A percentile compares a stretch with the other conserved stretches of the same genome.
Conservation (phyloP, 768 basidiomycete species). For the Pholiota molesta region DNA sequence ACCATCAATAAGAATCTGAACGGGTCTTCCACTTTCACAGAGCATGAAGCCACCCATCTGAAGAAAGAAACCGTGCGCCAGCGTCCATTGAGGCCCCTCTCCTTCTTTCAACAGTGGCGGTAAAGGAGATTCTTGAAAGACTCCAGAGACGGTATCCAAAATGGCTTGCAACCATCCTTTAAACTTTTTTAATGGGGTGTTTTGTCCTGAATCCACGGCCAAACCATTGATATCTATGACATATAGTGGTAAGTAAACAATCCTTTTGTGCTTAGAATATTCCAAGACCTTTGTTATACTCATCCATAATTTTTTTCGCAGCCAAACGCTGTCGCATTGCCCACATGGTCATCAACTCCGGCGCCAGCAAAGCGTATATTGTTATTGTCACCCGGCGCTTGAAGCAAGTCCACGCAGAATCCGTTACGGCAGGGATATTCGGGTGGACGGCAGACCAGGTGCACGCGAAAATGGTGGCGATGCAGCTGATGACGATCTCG, state of each 20-base stretch:
- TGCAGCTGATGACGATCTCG: slow-evolving; percentile 6
- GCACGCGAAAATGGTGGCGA: slow-evolving; percentile 13
- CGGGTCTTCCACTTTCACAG: slow-evolving; percentile 20
- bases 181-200: too few species aligned
- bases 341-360: slow-evolving; percentile 23
- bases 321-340: slow-evolving; percentile 21
- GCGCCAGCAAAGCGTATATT: slow-evolving; percentile 14
- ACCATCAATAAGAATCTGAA: not conserved
- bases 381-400: slow-evolving; percentile 6
- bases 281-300: slow-evolving; percentile 11
- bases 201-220: too few species aligned
- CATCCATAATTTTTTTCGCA: slow-evolving; percentile 14
- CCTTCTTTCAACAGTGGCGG: not conserved
- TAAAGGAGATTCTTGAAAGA: not conserved
- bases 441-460: slow-evolving; percentile 16
- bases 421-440: slow-evolving; percentile 11
- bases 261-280: not conserved
- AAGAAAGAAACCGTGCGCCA: slow-evolving; percentile 19
- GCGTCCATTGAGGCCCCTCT: slow-evolving; percentile 11
- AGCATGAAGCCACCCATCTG: slow-evolving; percentile 22
- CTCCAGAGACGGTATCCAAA: not conserved
- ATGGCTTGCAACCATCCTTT: too few species aligned
- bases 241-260: too few species aligned
- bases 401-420: not conserved
- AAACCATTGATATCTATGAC: too few species aligned